Evolutionary conservation across 192 early-diverging fungal species (phyloP), one percentile per base, ranked within the genome.

Genomic region (Entomortierella parvispora): DNA sequence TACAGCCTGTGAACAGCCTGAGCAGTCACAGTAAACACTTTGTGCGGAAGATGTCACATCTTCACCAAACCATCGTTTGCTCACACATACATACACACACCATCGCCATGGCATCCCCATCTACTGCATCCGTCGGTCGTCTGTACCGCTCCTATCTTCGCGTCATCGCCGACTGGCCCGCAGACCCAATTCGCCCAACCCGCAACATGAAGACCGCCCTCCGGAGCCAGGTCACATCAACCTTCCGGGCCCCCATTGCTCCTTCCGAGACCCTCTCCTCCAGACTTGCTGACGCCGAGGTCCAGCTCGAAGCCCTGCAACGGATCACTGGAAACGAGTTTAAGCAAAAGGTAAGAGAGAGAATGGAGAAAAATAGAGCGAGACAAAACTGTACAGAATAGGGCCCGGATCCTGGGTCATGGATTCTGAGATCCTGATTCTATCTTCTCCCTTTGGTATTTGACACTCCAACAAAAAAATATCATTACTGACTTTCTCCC

Each of bases 141-240:
- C 81, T 93, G 40, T 86, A 91, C 71, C 67, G 82, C 32, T 68
- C 86, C 14, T 93, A 90, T 58, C 74, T 89, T 43, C 87, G 87
- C 10, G 68, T 87, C 9, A 83, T 90, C 34, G 58, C 81, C 15
- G 69, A 77, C 14, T 93, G 91, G 90, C 91, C 91, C 9, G 71
- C 77, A 14, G 91, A 93, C 69, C 81, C 85, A 66, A 83, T 93
- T 31, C 83, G 91, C 18, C 91, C 89, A 26, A 88, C 85, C 22
- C 86, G 90, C 57, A 86, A 88, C 66, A 85, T 91, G 84, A 91
- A 88, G 62, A 82, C 82, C 14, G 83, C 86, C 18, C 71, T 93
- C n/a, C 51, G 77, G n/a, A 74, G 63, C 48, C 80, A 83, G 49
- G 81, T 88, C 18, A 80, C 76, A 50, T 82, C 85, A 47, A 62